Evolutionary conservation across 257 asterid species (phyloP), one percentile per base, ranked within the genome.

Genomic region (Mentha longifolia): DNA sequence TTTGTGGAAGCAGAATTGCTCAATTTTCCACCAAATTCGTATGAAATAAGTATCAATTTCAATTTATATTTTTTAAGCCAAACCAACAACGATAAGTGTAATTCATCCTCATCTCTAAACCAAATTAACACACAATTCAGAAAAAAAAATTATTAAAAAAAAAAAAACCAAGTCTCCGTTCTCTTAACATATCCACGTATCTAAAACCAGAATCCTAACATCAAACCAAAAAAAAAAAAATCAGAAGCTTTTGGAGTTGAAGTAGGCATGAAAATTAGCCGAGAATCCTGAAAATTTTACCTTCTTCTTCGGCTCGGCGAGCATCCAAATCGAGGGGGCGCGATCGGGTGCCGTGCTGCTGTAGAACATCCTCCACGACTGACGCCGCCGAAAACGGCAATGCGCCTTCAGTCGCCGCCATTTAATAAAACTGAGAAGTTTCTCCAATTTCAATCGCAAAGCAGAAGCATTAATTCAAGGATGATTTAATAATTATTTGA

Each of bases 281-380:
- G 13, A 41, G 2, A 41, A 3, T 41, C 37, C 37, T 6, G 52
- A 57, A 39, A 45, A 62, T 12, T 1, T 67, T 86, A 95, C 98
- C 99, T 31, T 84, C 94, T 85, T 91, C 98, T 69, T 89, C 95
- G 10, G 97, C 99, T 74, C 92, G 79, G 12, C 99, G 90, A 41
- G 96, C 95, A 61, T 95, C 99, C 78, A 92, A 84, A 88, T 91
- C 98, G 45, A 91, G 87, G 50, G 55, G 80, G 6, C 92, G 83
- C 37, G 96, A 87, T 78, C 88, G 85, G 61, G 55, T 77, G 1
- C 90, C 95, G 70, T 92, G 99, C 82, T 89, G 98, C 62, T 89
- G 96, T 74, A 95, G 93, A 73, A 95, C 92, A 83, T 85, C 92
- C 83, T 91, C 99, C 72, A 94, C 97, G 7, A 91, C 84, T 7